phyloP scores from a whole-genome alignment of 305 asterid species.

The Nicotiana rustica region DNA sequence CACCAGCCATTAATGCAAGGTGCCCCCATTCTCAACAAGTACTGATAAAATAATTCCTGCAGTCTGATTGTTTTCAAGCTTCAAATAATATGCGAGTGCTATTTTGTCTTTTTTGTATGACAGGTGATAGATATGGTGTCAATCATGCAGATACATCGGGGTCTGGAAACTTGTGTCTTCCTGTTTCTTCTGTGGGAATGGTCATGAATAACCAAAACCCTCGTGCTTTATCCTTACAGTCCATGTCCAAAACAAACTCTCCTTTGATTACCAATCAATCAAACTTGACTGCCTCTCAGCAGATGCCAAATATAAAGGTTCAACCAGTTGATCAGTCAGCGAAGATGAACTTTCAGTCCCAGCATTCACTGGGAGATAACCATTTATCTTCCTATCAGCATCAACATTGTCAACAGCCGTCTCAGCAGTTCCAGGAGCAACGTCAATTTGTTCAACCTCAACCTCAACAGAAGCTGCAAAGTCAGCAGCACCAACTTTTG shows the following conservation, averaged over 20 bases:
- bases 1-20: constrained; percentile 71
- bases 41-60: constrained; percentile 17
- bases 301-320: constrained; percentile 53
- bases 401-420: constrained; percentile 61
- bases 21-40: constrained; percentile 39
- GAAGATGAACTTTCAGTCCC: constrained; percentile 60
- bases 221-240: constrained; percentile 58
- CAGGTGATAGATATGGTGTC: constrained; percentile 84
- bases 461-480: constrained; percentile 70
- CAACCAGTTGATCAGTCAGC: constrained; percentile 62
- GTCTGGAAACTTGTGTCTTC: constrained; percentile 69
- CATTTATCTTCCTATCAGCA: constrained; percentile 61
- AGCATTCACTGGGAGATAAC: constrained; percentile 58
- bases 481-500: constrained; percentile 65
- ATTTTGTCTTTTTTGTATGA: constrained; percentile 6
- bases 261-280: constrained; percentile 58
- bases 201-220: constrained; percentile 60
- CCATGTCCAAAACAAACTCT: constrained; percentile 63
- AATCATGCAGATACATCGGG: constrained; percentile 68
- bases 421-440: constrained; percentile 74
- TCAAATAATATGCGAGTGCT: background rate
- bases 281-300: constrained; percentile 59
- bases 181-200: constrained; percentile 65
- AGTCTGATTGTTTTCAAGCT: constrained; percentile 22
- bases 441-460: constrained; percentile 63